Percentiles rank a stretch among this genome's conserved stretches.
phyloP scores from a whole-genome alignment of 2,329 filamentous ascomycete species.

The Penicillium janthinellum region DNA sequence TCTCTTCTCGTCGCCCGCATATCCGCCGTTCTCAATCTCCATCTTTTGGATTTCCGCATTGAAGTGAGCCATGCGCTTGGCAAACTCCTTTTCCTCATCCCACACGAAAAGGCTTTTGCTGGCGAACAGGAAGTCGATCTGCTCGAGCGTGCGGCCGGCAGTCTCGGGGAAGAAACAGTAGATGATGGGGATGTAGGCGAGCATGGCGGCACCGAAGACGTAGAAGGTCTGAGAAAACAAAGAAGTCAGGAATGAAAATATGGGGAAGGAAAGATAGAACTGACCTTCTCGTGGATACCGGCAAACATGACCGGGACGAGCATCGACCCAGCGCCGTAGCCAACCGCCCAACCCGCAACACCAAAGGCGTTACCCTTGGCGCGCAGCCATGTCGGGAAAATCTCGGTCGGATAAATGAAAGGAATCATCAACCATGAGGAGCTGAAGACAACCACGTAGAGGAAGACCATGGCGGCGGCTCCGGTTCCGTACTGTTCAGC shows the following conservation, averaged over 20 bases:
- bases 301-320: constrained; percentile 25
- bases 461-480: constrained; percentile 35
- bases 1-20: constrained; percentile 6
- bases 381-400: constrained; percentile 33
- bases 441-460: constrained; percentile 35
- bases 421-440: constrained; percentile 35
- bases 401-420: constrained; percentile 36
- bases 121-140: constrained; percentile 27
- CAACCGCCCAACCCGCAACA: constrained; percentile 28
- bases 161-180: constrained; percentile 38
- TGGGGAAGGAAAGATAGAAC: constrained; percentile 1
- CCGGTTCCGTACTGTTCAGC: constrained; percentile 13
- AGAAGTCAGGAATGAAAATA: constrained; percentile 1
- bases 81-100: constrained; percentile 20
- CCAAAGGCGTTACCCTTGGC: constrained; percentile 34
- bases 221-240: constrained; percentile 9
- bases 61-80: constrained; percentile 6
- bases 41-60: constrained; percentile 12
- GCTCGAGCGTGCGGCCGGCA: constrained; percentile 23
- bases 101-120: constrained; percentile 20
- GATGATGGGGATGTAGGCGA: constrained; percentile 64
- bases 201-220: constrained; percentile 66
- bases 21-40: constrained; percentile 8
- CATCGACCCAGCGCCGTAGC: constrained; percentile 22
- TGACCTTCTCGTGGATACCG: constrained; percentile 21